phyloP scores from a whole-genome alignment of 179 eudicot genomes.

The Silene coronaria region DNA sequence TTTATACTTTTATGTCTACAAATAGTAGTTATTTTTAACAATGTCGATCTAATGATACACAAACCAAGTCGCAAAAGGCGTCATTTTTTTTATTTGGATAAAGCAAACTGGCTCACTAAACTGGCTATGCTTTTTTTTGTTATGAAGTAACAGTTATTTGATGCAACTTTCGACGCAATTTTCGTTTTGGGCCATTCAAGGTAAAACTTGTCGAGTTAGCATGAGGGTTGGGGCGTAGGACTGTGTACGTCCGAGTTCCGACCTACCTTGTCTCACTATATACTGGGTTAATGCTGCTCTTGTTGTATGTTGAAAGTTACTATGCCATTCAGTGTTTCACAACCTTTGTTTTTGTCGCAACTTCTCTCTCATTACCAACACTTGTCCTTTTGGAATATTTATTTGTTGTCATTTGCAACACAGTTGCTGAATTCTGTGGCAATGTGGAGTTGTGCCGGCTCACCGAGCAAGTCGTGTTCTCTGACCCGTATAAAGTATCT shows the following conservation, averaged over 20 bases:
- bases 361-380: not conserved
- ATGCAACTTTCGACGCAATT: not conserved
- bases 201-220: not conserved
- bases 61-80: not conserved
- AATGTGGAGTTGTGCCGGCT: slow-evolving; percentile 89
- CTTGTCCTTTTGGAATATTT: not conserved
- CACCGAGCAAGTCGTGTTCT: slow-evolving; percentile 83
- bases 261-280: not conserved
- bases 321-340: not conserved
- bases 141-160: not conserved
- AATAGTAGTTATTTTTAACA: not conserved
- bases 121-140: not conserved
- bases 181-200: not conserved
- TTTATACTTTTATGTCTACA: not conserved
- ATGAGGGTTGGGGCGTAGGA: not conserved
- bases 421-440: slow-evolving; percentile 88
- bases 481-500: slow-evolving; percentile 80
- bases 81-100: not conserved
- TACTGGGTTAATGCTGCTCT: not conserved
- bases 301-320: not conserved
- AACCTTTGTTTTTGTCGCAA: not conserved
- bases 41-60: not conserved
- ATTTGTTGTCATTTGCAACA: slow-evolving; percentile 17
- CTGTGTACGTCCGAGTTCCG: not conserved
- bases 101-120: not conserved